Evolutionary conservation across 106 monocot species (phyloP), one percentile per base, ranked within the genome.

Genomic region (Iris macrosiphon): DNA sequence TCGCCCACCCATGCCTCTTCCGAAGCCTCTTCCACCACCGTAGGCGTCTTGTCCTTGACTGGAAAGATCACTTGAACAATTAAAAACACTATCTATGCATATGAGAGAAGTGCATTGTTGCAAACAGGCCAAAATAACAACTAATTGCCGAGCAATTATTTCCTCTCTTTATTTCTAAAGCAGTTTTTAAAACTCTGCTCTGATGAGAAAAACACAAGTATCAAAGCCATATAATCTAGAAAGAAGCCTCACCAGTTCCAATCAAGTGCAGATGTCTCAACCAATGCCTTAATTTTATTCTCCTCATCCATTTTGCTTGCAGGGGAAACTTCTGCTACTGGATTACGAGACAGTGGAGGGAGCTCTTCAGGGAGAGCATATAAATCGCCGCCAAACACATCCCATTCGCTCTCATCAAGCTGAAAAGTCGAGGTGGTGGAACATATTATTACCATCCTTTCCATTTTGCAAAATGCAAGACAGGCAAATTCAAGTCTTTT

Each of bases 401-500:
- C 96, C 90, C 90, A 98, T 54, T 90, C 96, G 33, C 77, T 80
- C 48, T 96, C 95, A 69, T 95, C 89, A 54, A 66, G 75, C 96
- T 98, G 89, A 65, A 68, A 52, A 66, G 59, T 59, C 27, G 14
- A 72, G 39, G 46, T 15, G n/a, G n/a, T n/a, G n/a, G n/a, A n/a
- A n/a, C n/a, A n/a, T 9, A 51, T 9, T 25, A 28, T 44, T 46
- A 51, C 18, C 6, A 49, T 25, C 35, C 25, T 29, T 31, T 14
- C 24, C 17, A 32, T 4, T 10, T 19, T 33, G 6, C 18, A 17
- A 33, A 25, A 32, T 19, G 1, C 32, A 33, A 15, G 13, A 53
- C 8, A 27, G 2, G 1, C n/a, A n/a, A n/a, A n/a, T n/a, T n/a
- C n/a, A n/a, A n/a, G n/a, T n/a, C n/a, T n/a, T n/a, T n/a, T n/a